Conservation (phyloP, 2,329 filamentous ascomycete genomes). For the Elsinoe perseae region DNA sequence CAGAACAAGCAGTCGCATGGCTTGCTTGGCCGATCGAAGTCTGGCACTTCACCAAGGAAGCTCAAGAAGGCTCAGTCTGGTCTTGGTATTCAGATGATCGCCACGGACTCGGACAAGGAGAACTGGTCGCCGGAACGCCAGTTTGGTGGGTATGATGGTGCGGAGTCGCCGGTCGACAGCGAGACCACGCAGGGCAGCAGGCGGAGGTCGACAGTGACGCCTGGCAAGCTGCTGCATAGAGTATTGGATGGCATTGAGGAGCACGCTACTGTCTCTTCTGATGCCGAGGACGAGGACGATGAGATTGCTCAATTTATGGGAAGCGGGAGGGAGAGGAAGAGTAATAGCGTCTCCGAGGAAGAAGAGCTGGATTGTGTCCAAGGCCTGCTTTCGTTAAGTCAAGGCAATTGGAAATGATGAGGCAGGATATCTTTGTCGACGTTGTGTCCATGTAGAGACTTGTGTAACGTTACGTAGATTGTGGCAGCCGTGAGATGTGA, state of each 20-base stretch:
- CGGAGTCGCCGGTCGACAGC: conserved; percentile 11
- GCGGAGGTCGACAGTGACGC: conserved; percentile 17
- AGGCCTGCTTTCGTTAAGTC: conserved; percentile 77
- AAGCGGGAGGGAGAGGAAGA: conserved; percentile 35
- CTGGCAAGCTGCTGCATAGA: conserved; percentile 13
- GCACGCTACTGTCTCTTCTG: conserved; percentile 18
- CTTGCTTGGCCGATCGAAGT: not conserved
- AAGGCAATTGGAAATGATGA: conserved; percentile 76
- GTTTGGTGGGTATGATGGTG: conserved; percentile 22
- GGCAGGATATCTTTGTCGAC: no score
- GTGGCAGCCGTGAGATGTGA: not conserved
- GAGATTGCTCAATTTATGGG: conserved; percentile 71
- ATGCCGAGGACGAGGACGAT: conserved; percentile 46
- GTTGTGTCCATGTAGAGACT: not conserved
- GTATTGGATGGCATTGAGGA: conserved; percentile 17
- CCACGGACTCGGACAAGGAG: conserved; percentile 85
- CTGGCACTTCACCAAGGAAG: conserved; percentile 17
- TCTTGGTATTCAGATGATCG: conserved; percentile 40
- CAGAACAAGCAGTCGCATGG: conserved; percentile 26
- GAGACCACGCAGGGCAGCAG: not conserved
- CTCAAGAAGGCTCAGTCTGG: conserved; percentile 27
- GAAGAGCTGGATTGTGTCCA: conserved; percentile 81
- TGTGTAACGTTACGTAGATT: not conserved
- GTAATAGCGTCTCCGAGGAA: conserved; percentile 34
- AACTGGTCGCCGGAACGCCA: conserved; percentile 63